Conservation (phyloP, 108 stramenopile species). For the Fragilariopsis cylindrus region DNA sequence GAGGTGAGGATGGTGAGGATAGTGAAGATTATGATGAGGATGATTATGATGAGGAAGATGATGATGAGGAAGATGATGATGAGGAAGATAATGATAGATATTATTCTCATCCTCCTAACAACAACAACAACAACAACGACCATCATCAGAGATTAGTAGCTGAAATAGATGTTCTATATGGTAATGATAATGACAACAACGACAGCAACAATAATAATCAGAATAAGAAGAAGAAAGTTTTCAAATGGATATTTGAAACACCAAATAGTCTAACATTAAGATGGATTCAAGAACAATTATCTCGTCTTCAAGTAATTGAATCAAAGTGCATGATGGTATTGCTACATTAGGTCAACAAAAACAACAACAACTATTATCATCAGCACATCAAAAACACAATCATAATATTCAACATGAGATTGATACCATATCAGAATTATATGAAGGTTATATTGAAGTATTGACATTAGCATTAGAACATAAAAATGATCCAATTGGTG, state of each 20-base stretch:
- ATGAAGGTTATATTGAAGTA: conserved; percentile 15
- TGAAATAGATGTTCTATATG: no score
- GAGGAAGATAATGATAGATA: no score
- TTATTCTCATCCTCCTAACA: no score
- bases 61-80: no score
- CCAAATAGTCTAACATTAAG: background rate
- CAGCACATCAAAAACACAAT: background rate
- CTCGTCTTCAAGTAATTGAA: conserved; percentile 3
- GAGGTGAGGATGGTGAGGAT: no score
- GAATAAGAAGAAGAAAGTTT: background rate
- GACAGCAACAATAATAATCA: background rate
- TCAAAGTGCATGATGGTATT: background rate
- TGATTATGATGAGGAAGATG: no score
- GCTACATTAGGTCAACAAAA: background rate
- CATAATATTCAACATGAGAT: conserved; percentile 15
- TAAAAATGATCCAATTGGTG: conserved; percentile 10
- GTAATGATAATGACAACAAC: no score
- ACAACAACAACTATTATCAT: background rate
- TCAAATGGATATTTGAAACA: conserved; percentile 10
- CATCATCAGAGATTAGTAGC: no score
- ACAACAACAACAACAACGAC: no score
- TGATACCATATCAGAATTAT: conserved; percentile 14
- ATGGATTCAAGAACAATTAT: background rate
- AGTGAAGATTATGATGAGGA: no score
- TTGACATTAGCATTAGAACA: conserved; percentile 10